phyloP scores from a whole-genome alignment of 2,329 filamentous ascomycete genomes.

The Nemania sp. region DNA sequence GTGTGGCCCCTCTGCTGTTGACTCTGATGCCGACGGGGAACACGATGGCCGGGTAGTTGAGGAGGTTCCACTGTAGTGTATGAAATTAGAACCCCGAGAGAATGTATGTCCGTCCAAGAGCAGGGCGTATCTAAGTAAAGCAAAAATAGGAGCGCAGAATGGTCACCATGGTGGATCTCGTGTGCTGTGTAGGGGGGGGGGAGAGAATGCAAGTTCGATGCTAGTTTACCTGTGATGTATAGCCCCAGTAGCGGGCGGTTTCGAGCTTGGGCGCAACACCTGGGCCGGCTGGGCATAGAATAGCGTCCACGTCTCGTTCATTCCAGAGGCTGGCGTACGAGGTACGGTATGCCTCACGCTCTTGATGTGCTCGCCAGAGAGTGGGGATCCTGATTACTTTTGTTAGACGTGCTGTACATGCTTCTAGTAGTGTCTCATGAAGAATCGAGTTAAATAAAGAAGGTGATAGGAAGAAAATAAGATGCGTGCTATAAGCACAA shows the following conservation, averaged over 20 bases:
- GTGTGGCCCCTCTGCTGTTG: background rate
- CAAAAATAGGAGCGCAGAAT: background rate
- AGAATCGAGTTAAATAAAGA: background rate
- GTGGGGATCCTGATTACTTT: slow-evolving; percentile 8
- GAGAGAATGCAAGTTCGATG: background rate
- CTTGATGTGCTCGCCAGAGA: slow-evolving; percentile 47
- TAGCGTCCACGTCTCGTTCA: slow-evolving; percentile 58
- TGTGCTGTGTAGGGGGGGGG: background rate
- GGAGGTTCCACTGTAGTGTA: slow-evolving; percentile 60
- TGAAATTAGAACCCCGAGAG: background rate
- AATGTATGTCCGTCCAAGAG: background rate
- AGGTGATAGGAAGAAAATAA: background rate
- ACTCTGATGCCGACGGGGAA: slow-evolving; percentile 55
- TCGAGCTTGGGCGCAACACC: slow-evolving; percentile 47
- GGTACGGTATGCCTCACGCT: slow-evolving; percentile 47
- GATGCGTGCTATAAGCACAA: background rate
- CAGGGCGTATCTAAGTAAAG: background rate
- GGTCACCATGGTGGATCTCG: background rate
- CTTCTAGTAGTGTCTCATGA: background rate
- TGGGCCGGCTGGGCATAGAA: slow-evolving; percentile 64
- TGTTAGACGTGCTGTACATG: background rate
- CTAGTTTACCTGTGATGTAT: slow-evolving; percentile 54
- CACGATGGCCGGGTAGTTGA: slow-evolving; percentile 66
- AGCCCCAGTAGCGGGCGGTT: slow-evolving; percentile 64
- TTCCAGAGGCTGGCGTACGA: slow-evolving; percentile 47